phyloP scores from a whole-genome alignment of 2,329 filamentous ascomycete species.

The Nemania sp. region DNA sequence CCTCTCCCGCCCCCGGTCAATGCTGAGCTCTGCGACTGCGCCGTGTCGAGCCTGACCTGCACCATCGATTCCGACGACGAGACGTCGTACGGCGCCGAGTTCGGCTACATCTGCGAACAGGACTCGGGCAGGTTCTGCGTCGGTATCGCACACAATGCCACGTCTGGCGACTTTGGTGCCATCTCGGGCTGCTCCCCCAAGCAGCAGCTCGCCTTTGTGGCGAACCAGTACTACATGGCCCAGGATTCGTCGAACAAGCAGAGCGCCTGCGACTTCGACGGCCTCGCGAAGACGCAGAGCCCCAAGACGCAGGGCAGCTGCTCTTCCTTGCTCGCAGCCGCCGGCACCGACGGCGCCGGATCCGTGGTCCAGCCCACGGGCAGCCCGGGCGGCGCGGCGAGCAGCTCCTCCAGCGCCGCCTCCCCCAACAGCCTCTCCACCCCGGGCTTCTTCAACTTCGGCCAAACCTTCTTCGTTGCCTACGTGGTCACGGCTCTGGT shows the following conservation, averaged over 20 bases:
- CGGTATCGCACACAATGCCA: conserved; percentile 70
- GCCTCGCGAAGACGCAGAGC: conserved; percentile 62
- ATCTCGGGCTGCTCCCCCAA: conserved; percentile 76
- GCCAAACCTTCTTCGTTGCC: conserved; percentile 47
- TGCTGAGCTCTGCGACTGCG: conserved; percentile 79
- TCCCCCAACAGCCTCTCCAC: conserved; percentile 47
- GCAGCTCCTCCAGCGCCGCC: conserved; percentile 49
- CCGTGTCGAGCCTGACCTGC: conserved; percentile 76
- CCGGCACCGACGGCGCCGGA: conserved; percentile 64
- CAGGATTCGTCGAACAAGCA: conserved; percentile 54
- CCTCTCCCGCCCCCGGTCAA: conserved; percentile 84
- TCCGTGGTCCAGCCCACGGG: conserved; percentile 54
- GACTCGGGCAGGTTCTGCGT: conserved; percentile 58
- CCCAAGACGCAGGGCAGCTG: conserved; percentile 58
- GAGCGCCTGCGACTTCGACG: conserved; percentile 72
- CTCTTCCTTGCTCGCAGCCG: conserved; percentile 62
- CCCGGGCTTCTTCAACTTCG: conserved; percentile 39
- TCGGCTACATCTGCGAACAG: conserved; percentile 72
- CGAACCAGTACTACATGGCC: conserved; percentile 70
- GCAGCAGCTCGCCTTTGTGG: conserved; percentile 73
- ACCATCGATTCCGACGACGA: conserved; percentile 60
- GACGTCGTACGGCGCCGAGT: conserved; percentile 68
- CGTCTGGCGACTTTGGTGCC: conserved; percentile 71
- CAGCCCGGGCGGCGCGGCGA: too few species aligned
- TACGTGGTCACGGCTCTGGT: conserved; percentile 55